These are phyloP conservation scores for Groenewaldozyma salmanticensis DNA, from an alignment of 805 yeast species.

Conservation along the genomic window DNA sequence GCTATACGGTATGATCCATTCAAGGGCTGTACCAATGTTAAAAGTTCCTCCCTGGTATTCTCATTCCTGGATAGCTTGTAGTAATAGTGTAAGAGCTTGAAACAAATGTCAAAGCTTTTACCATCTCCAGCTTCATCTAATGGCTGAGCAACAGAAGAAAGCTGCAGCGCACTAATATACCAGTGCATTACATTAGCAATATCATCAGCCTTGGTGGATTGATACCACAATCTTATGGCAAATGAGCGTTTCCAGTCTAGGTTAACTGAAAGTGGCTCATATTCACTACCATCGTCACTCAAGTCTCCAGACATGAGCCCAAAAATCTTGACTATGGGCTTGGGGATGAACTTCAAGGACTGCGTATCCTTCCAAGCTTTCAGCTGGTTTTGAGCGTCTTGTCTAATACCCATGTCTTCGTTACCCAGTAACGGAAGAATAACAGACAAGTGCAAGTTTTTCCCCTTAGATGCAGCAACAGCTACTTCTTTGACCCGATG, in stretches of 20 bases:
- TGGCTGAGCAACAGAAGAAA: constrained; percentile 7
- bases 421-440: constrained; percentile 64
- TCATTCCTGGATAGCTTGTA: constrained; percentile 9
- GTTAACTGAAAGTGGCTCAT: constrained; percentile 26
- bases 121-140: background rate
- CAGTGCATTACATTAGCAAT: constrained; percentile 18
- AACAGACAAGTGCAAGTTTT: constrained; percentile 61
- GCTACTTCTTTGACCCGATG: constrained; percentile 58
- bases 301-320: constrained; percentile 44
- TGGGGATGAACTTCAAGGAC: constrained; percentile 39
- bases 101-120: constrained; percentile 5
- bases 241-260: constrained; percentile 61
- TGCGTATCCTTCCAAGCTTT: constrained; percentile 49
- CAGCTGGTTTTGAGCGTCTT: constrained; percentile 53
- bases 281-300: constrained; percentile 13
- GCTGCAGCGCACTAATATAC: constrained; percentile 6
- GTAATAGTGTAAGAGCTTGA: constrained; percentile 12
- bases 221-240: constrained; percentile 54
- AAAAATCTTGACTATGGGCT: constrained; percentile 47
- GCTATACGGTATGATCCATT: constrained; percentile 9
- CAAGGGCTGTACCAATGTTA: constrained; percentile 1
- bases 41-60: constrained; percentile 9
- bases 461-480: constrained; percentile 45
- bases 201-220: constrained; percentile 20
- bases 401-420: constrained; percentile 47